Evolutionary conservation across 495 filamentous ascomycete genomes (phyloP).

Genomic region (Apodospora peruviana): DNA sequence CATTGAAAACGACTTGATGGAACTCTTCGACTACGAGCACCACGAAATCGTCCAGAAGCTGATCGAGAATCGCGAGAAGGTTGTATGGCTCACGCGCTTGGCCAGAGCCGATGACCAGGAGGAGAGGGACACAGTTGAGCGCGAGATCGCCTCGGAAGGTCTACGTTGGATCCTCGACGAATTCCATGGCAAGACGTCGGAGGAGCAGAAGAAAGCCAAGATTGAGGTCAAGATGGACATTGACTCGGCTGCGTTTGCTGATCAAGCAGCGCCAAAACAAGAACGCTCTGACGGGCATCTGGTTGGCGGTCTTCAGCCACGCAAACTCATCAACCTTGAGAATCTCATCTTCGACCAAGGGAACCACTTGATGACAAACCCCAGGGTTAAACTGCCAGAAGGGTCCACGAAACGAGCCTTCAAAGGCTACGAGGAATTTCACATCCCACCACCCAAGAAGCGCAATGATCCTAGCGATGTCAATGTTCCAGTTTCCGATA

Average conservation of each 20-base stretch:
- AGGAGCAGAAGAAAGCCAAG: slow-evolving; percentile 58
- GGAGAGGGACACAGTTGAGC: slow-evolving; percentile 72
- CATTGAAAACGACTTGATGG: slow-evolving; percentile 97
- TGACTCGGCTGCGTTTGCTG: slow-evolving; percentile 59
- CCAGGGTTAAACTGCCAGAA: slow-evolving; percentile 89
- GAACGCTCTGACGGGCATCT: slow-evolving; percentile 58
- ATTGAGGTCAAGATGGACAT: slow-evolving; percentile 93
- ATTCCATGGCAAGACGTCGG: slow-evolving; percentile 53
- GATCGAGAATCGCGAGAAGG: slow-evolving; percentile 84
- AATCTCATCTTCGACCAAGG: slow-evolving; percentile 97
- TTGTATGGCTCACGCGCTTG: slow-evolving; percentile 92
- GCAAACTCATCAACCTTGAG: slow-evolving; percentile 84
- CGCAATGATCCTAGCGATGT: slow-evolving; percentile 75
- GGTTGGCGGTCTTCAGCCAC: slow-evolving; percentile 80
- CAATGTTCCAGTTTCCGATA: slow-evolving; percentile 71
- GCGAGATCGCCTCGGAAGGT: slow-evolving; percentile 85
- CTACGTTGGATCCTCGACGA: slow-evolving; percentile 83
- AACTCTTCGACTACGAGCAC: slow-evolving; percentile 95
- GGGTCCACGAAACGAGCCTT: slow-evolving; percentile 91
- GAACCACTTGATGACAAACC: slow-evolving; percentile 97
- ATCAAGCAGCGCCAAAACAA: slow-evolving; percentile 33
- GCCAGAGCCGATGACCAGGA: slow-evolving; percentile 76
- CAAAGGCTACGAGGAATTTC: slow-evolving; percentile 98
- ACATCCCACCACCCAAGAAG: slow-evolving; percentile 85
- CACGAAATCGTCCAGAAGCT: slow-evolving; percentile 88